Evolutionary conservation across 441 rosid species (phyloP).

Genomic region (Adansonia rubrostipa): DNA sequence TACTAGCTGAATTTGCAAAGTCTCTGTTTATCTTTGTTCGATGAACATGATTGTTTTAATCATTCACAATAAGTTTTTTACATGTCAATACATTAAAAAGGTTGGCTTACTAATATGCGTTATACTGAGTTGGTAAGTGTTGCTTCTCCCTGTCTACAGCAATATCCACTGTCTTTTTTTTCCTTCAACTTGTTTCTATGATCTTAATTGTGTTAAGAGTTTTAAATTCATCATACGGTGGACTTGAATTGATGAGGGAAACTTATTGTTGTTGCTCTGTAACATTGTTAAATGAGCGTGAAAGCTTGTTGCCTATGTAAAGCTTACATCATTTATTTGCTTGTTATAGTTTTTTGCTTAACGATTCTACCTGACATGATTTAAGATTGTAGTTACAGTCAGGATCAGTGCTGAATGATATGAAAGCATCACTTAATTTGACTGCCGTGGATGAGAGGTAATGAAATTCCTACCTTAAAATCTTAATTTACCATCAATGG

Average conservation of each 20-base stretch:
- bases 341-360: conserved; percentile 5
- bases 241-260: not conserved
- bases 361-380: conserved; percentile 14
- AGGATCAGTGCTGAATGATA: conserved; percentile 41
- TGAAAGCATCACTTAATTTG: conserved; percentile 29
- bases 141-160: not conserved
- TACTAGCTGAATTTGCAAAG: not conserved
- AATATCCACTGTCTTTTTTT: not conserved
- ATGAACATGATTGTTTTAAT: not conserved
- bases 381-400: conserved; percentile 36
- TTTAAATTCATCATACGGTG: not conserved
- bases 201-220: not conserved
- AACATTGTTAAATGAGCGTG: not conserved
- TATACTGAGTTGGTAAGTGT: not conserved
- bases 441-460: conserved; percentile 51
- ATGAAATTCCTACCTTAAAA: not conserved
- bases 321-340: conserved; percentile 2
- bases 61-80: conserved; percentile 6
- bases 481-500: conserved; percentile 8
- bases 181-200: not conserved
- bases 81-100: not conserved
- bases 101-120: not conserved
- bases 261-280: not conserved
- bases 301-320: not conserved
- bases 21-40: not conserved